Conservation (phyloP, 148 eudicot species). For the Cornus florida region DNA sequence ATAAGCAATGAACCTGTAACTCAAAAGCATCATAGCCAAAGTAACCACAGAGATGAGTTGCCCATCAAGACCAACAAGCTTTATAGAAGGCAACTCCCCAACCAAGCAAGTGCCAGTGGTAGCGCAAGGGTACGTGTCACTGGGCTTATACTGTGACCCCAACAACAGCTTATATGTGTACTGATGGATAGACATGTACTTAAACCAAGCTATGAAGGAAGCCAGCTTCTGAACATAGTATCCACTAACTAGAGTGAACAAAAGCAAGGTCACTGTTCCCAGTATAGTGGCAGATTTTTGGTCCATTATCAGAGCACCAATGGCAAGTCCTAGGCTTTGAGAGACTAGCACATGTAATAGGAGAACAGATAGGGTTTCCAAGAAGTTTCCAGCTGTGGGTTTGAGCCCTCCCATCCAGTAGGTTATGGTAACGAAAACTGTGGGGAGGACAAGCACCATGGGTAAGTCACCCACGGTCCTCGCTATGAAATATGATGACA, state of each 20-base stretch:
- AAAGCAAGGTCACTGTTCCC: constrained; percentile 67
- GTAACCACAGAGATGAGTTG: constrained; percentile 34
- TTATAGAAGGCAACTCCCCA: constrained; percentile 53
- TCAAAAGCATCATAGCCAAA: constrained; percentile 54
- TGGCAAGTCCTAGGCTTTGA: constrained; percentile 81
- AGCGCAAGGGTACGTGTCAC: constrained; percentile 61
- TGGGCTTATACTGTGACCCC: constrained; percentile 55
- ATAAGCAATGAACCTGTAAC: constrained; percentile 65
- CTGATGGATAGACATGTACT: constrained; percentile 49
- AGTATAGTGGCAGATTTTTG: constrained; percentile 54
- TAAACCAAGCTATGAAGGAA: constrained; percentile 65
- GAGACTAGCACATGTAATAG: constrained; percentile 57
- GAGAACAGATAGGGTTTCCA: constrained; percentile 38
- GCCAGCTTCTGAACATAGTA: constrained; percentile 82
- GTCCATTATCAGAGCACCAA: constrained; percentile 77
- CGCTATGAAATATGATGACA: constrained; percentile 74
- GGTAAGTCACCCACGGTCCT: constrained; percentile 59
- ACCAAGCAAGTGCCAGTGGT: constrained; percentile 41
- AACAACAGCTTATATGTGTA: constrained; percentile 65
- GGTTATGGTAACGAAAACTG: constrained; percentile 42
- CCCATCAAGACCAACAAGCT: constrained; percentile 47
- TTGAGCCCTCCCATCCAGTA: constrained; percentile 88
- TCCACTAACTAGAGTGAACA: constrained; percentile 61
- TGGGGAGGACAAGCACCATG: constrained; percentile 78
- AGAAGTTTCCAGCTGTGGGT: constrained; percentile 34